These are phyloP conservation scores for Thielaviopsis cerberus DNA, from an alignment of 2,329 filamentous ascomycete genomes.

Conservation along the genomic window DNA sequence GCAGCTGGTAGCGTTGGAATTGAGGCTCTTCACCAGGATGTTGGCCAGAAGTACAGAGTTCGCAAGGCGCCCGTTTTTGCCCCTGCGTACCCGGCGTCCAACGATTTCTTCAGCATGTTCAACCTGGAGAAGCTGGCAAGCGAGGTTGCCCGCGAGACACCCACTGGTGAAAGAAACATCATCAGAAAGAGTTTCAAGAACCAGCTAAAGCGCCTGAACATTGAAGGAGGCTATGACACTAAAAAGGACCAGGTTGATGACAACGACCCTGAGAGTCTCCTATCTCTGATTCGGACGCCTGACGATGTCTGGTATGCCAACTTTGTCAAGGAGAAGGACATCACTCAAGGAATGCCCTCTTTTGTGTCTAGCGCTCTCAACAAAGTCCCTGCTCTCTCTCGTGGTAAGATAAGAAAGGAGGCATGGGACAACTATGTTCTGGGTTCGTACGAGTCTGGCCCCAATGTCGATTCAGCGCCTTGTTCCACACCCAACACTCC, in stretches of 20 bases:
- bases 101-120: slow-evolving; percentile 42
- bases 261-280: slow-evolving; percentile 32
- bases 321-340: slow-evolving; percentile 34
- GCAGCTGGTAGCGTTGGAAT: slow-evolving; percentile 37
- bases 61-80: slow-evolving; percentile 23
- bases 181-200: slow-evolving; percentile 51
- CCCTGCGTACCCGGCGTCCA: slow-evolving; percentile 18
- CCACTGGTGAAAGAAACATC: slow-evolving; percentile 48
- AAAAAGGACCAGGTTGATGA: slow-evolving; percentile 38
- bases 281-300: slow-evolving; percentile 31
- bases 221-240: slow-evolving; percentile 42
- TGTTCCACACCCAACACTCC: slow-evolving; percentile 6
- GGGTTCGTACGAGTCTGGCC: slow-evolving; percentile 7
- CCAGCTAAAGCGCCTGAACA: slow-evolving; percentile 44
- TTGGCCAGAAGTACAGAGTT: slow-evolving; percentile 48
- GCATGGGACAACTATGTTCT: slow-evolving; percentile 13
- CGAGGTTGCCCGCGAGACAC: slow-evolving; percentile 43
- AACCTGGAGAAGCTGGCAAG: slow-evolving; percentile 36
- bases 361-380: slow-evolving; percentile 25
- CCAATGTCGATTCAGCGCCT: slow-evolving; percentile 1
- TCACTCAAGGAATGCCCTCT: slow-evolving; percentile 33
- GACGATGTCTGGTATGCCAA: slow-evolving; percentile 39
- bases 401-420: slow-evolving; percentile 21
- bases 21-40: slow-evolving; percentile 46
- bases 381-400: slow-evolving; percentile 38